Evolutionary conservation across 192 early-diverging fungal genomes (phyloP), one percentile per base, ranked within the genome.

Genomic region (Coemansia sp.): DNA sequence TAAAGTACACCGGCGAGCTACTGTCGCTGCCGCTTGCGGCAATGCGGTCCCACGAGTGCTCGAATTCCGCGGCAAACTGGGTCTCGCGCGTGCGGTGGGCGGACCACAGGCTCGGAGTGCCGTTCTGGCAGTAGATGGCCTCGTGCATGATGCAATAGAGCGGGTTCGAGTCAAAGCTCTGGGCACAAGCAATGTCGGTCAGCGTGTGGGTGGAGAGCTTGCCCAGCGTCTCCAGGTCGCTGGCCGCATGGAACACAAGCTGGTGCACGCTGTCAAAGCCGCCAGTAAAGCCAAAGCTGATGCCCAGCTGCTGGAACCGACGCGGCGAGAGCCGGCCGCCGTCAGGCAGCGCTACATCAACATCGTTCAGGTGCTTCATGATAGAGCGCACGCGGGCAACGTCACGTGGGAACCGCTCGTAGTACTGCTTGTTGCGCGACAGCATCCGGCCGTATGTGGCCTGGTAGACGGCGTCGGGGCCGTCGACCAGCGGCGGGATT

Each of bases 91-190:
- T 62, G 20, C 83, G 77, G 34, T 88, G 86, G 0, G 89, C 87
- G 4, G 86, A 83, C 89, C 89, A 90, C 53, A 71, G 70, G 28
- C 85, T 88, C 0, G 83, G 58, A 13, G 79, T 68, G 35, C 83
- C 83, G 8, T 71, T 74, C 63, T 90, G 87, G 59, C 85, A 86
- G 66, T 90, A 90, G 16, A 90, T 88, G 6, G 83, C 62, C 65
- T 88, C 87, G 50, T 90, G 89, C 51, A 90, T 21, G 18, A 90
- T 79, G 38, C 84, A 85, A 69, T 90, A 90, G 26, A 90, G 77
- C 23, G 85, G 79, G 64, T 87, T 87, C 9, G 76, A 67, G 70
- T 87, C 86, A 65, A 82, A 87, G 66, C 71, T 67, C 55, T 83
- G 83, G 34, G 34, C 37, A 21, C 34, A 31, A 9, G 79, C 67